These are phyloP conservation scores for Plenodomus biglobosus DNA, from an alignment of 2,329 filamentous ascomycete species.

Conservation along the genomic window DNA sequence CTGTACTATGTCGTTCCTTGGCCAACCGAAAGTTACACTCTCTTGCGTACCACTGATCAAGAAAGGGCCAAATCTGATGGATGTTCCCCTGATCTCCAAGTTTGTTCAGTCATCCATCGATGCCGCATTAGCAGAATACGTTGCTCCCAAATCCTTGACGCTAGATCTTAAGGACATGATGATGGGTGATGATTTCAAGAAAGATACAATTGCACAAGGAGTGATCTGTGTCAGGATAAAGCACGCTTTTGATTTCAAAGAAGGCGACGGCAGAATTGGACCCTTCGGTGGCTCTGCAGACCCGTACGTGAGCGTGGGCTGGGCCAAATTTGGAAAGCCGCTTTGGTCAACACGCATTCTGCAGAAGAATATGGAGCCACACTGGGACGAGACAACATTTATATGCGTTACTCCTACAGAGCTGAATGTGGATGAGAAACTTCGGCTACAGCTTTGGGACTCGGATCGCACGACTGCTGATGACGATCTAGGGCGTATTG, in stretches of 20 bases:
- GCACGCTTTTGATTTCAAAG: conserved; percentile 69
- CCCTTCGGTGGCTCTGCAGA: conserved; percentile 65
- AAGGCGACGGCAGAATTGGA: conserved; percentile 66
- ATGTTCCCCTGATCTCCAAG: conserved; percentile 71
- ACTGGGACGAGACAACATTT: conserved; percentile 70
- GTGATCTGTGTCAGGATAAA: conserved; percentile 68
- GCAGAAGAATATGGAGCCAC: conserved; percentile 64
- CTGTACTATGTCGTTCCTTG: conserved; percentile 72
- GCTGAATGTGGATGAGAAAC: conserved; percentile 68
- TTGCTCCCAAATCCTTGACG: conserved; percentile 73
- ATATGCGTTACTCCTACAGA: conserved; percentile 71
- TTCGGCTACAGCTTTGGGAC: conserved; percentile 74
- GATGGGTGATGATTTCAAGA: conserved; percentile 76
- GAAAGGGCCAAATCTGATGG: conserved; percentile 71
- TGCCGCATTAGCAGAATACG: conserved; percentile 72
- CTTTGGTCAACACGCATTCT: conserved; percentile 68
- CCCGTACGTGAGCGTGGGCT: conserved; percentile 70
- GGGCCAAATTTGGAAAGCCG: conserved; percentile 76
- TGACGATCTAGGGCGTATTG: conserved; percentile 73
- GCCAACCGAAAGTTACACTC: conserved; percentile 71
- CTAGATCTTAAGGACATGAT: conserved; percentile 77
- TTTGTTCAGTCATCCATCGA: conserved; percentile 76
- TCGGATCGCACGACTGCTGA: conserved; percentile 72
- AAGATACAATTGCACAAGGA: conserved; percentile 67
- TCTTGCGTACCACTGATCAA: conserved; percentile 71